A percentile compares a stretch with the other conserved stretches of the same genome.
Conservation (phyloP, 352 stramenopile species). For the Globisporangium heterothallicum region DNA sequence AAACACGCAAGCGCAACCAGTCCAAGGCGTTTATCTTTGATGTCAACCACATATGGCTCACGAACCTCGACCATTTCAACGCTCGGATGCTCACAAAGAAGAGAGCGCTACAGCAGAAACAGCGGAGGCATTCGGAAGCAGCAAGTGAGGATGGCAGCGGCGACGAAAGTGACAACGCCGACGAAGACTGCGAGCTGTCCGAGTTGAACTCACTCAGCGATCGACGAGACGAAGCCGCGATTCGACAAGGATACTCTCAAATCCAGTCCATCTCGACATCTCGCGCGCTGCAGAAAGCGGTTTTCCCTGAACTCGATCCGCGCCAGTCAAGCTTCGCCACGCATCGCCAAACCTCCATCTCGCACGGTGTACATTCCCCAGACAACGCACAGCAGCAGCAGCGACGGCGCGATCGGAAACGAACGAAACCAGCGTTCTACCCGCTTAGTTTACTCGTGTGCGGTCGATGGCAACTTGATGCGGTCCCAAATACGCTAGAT, state of each 20-base stretch:
- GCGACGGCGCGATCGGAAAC: slow-evolving; percentile 1
- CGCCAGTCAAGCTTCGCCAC: slow-evolving; percentile 1
- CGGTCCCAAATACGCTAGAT: slow-evolving; percentile 19
- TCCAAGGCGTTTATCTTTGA: slow-evolving; percentile 83
- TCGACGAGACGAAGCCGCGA: slow-evolving; percentile 48
- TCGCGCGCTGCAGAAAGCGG: slow-evolving; percentile 46
- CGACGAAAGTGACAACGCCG: neutral
- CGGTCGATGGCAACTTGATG: slow-evolving; percentile 30
- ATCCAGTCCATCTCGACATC: slow-evolving; percentile 69
- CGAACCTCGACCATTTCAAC: slow-evolving; percentile 87
- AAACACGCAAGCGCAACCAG: slow-evolving; percentile 65
- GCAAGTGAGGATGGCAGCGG: neutral
- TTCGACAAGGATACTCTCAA: slow-evolving; percentile 65
- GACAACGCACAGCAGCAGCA: slow-evolving; percentile 2
- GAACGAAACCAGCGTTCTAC: slow-evolving; percentile 13
- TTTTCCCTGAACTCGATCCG: slow-evolving; percentile 22
- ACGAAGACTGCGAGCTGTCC: neutral
- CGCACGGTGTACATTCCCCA: no score
- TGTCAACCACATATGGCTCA: slow-evolving; percentile 89
- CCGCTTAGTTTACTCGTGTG: slow-evolving; percentile 60
- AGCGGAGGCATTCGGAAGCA: neutral
- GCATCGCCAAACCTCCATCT: neutral
- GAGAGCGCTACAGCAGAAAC: slow-evolving; percentile 10
- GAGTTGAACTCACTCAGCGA: slow-evolving; percentile 32
- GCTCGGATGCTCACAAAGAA: slow-evolving; percentile 21